These are phyloP conservation scores for Uronychia setigera DNA, from an alignment of 73 alveolate species.

Conservation along the genomic window DNA sequence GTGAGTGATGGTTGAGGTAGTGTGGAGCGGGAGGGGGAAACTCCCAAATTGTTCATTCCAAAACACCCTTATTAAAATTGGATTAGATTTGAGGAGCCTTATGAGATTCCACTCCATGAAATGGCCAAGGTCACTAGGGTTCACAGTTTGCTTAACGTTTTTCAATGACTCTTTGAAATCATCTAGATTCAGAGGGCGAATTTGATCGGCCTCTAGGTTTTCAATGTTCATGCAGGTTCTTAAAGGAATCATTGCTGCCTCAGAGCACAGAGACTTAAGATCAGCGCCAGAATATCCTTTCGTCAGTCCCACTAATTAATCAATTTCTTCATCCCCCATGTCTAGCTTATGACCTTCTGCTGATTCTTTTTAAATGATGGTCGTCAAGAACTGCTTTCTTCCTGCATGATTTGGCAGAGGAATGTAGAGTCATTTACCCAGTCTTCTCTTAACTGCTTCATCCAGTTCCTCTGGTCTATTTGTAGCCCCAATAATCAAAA, in stretches of 20 bases:
- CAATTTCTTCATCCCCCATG: slow-evolving; percentile 68
- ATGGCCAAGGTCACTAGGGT: slow-evolving; percentile 79
- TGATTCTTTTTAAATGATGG: slow-evolving; percentile 78
- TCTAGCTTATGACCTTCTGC: slow-evolving; percentile 64
- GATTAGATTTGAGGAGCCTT: background rate
- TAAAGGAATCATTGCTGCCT: slow-evolving; percentile 94
- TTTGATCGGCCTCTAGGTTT: slow-evolving; percentile 66
- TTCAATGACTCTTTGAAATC: slow-evolving; percentile 90
- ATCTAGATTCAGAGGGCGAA: slow-evolving; percentile 79
- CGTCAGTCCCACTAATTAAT: slow-evolving; percentile 76
- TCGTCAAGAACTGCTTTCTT: slow-evolving; percentile 78
- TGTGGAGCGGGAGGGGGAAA: no score
- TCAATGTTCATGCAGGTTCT: slow-evolving; percentile 73
- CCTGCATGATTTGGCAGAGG: slow-evolving; percentile 95
- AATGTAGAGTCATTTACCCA: slow-evolving; percentile 51
- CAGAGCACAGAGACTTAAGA: slow-evolving; percentile 81
- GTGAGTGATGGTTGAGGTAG: no score
- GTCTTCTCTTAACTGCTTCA: slow-evolving; percentile 69
- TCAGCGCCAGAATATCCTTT: slow-evolving; percentile 98
- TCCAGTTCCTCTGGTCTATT: slow-evolving; percentile 98
- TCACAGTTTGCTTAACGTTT: slow-evolving; percentile 93
- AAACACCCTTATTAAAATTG: slow-evolving; percentile 9
- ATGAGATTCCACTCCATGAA: slow-evolving; percentile 88
- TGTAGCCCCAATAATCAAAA: slow-evolving; percentile 69
- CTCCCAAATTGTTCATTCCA: no score